Conservation (phyloP, 1,284 basidiomycete species). For the Puccinia novopanici region DNA sequence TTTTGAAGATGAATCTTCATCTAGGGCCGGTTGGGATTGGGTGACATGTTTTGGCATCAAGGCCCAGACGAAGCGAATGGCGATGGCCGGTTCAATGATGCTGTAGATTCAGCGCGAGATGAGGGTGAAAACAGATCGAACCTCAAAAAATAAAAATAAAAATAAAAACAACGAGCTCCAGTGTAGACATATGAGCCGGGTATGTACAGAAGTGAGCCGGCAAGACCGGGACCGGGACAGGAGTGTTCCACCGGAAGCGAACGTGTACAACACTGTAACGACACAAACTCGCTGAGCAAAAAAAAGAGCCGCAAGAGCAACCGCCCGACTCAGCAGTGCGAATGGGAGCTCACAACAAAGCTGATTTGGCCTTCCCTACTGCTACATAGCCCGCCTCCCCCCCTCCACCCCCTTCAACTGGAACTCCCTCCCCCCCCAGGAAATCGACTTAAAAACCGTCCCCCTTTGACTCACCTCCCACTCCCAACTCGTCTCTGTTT, state of each 20-base stretch:
- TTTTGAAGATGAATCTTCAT: no score
- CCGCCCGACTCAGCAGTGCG: background rate
- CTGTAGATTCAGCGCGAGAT: no score
- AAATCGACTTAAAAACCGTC: conserved; percentile 10
- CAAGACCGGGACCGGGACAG: background rate
- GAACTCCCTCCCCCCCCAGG: background rate
- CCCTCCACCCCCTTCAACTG: conserved; percentile 1
- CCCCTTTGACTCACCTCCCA: background rate
- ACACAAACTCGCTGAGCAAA: conserved; percentile 1
- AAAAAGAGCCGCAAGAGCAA: conserved; percentile 14
- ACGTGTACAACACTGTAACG: background rate
- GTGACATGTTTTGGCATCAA: no score
- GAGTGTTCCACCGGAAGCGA: background rate
- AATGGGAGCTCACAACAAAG: background rate
- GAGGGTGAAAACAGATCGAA: no score
- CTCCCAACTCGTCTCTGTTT: background rate
- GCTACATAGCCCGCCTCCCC: background rate
- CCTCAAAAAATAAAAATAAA: no score
- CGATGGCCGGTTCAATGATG: background rate
- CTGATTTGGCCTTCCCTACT: conserved; percentile 6
- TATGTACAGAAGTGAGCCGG: background rate
- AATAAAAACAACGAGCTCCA: no score
- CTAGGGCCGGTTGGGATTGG: no score
- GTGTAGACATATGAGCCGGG: background rate
- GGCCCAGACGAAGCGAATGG: no score